phyloP scores from a whole-genome alignment of 2,329 filamentous ascomycete genomes.

The Neocatenulostroma microsporum region DNA sequence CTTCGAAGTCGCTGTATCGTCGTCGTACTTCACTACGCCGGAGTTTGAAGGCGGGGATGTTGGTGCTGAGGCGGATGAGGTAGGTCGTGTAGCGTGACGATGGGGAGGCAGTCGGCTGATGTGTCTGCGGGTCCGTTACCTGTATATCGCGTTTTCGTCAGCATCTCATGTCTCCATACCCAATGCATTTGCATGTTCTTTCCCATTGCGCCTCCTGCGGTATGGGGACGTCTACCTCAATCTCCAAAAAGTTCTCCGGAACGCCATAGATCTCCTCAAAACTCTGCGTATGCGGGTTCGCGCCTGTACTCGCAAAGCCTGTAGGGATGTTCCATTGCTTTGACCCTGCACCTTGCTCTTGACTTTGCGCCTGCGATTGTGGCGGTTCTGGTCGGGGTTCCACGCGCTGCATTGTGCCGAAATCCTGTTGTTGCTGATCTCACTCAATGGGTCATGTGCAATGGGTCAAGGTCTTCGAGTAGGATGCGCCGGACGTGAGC shows the following conservation, averaged over 20 bases:
- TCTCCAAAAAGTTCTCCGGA: conserved; percentile 97
- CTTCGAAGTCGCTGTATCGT: conserved; percentile 96
- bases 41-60: conserved; percentile 98
- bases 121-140: conserved; percentile 89
- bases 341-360: conserved; percentile 5
- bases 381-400: conserved; percentile 8
- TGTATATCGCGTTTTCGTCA: conserved; percentile 35
- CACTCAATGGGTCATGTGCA: too few species aligned
- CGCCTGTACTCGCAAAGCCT: conserved; percentile 26
- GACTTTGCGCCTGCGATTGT: conserved; percentile 5
- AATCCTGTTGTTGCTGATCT: too few species aligned
- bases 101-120: conserved; percentile 63
- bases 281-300: conserved; percentile 52
- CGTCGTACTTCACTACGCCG: conserved; percentile 75
- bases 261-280: conserved; percentile 99
- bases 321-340: conserved; percentile 19
- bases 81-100: conserved; percentile 82
- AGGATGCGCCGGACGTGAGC: too few species aligned
- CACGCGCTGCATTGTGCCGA: conserved; percentile 11
- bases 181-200: not conserved
- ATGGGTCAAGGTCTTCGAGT: too few species aligned
- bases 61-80: conserved; percentile 94
- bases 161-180: not conserved
- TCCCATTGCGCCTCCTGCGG: not conserved
- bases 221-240: conserved; percentile 58